A percentile compares a stretch with the other conserved stretches of the same genome.
phyloP scores from a whole-genome alignment of 805 yeast genomes.

The Kregervanrija pseudodelftensis region DNA sequence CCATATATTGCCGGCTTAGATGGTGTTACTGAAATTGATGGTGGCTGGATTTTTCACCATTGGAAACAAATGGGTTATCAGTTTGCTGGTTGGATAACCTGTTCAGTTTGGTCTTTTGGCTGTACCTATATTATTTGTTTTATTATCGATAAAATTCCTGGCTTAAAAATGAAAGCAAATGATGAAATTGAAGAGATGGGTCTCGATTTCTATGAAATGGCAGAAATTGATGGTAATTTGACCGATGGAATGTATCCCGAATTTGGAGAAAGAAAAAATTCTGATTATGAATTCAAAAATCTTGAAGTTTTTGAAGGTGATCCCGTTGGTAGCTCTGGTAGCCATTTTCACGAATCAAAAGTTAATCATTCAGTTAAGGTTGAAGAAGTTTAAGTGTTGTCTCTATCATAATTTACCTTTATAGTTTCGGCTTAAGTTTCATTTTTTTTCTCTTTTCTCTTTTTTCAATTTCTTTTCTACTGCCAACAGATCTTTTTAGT shows the following conservation, averaged over 20 bases:
- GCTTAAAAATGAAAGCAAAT: conserved; percentile 36
- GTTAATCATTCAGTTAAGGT: neutral
- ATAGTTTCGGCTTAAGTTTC: too few relatives aligned
- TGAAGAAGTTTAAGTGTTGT: neutral
- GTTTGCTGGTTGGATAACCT: conserved; percentile 36
- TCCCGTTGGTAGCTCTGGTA: neutral
- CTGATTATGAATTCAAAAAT: conserved; percentile 1
- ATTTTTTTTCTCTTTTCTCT: too few relatives aligned
- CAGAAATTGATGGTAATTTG: conserved; percentile 35
- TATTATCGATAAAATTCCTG: conserved; percentile 44
- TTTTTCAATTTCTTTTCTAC: neutral
- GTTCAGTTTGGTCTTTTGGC: conserved; percentile 37
- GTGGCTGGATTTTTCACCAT: conserved; percentile 42
- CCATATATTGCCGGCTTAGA: conserved; percentile 37
- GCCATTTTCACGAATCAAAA: neutral
- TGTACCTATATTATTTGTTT: conserved; percentile 38
- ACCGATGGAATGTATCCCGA: conserved; percentile 11
- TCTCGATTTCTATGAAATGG: conserved; percentile 43
- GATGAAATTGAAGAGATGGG: conserved; percentile 45
- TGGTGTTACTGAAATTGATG: conserved; percentile 35
- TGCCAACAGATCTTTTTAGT: neutral
- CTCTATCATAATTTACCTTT: neutral
- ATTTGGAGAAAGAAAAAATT: neutral
- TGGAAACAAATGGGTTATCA: conserved; percentile 40
- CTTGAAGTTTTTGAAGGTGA: conserved; percentile 4